Percentiles rank a stretch among this genome's conserved stretches.
phyloP scores from a whole-genome alignment of 176 grass and related monocot genomes.

The Aegilops tauschii region DNA sequence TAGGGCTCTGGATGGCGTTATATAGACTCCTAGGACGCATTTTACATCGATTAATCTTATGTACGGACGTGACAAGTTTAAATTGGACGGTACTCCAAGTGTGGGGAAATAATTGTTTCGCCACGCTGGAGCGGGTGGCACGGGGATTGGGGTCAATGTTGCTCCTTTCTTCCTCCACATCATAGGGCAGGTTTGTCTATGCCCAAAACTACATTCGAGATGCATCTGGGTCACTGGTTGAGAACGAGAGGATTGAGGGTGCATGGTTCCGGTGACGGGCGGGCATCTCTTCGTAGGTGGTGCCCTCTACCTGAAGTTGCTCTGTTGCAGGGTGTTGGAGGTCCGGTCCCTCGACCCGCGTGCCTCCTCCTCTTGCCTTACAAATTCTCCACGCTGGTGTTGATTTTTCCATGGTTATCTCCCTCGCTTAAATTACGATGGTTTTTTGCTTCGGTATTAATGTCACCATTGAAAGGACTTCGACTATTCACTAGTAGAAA shows the following conservation, averaged over 20 bases:
- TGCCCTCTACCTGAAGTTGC: conserved; percentile 68
- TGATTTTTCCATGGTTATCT: conserved; percentile 48
- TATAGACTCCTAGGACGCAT: too few relatives aligned
- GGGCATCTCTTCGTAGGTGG: conserved; percentile 68
- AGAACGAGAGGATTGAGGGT: conserved; percentile 72
- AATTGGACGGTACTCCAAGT: too few relatives aligned
- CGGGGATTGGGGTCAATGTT: too few relatives aligned
- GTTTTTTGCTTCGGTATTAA: neutral
- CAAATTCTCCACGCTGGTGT: conserved; percentile 50
- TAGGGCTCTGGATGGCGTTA: too few relatives aligned
- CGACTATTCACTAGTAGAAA: neutral
- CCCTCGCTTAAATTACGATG: neutral
- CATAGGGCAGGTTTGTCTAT: neutral
- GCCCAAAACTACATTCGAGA: neutral
- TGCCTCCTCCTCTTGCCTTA: conserved; percentile 39
- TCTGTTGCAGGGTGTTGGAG: conserved; percentile 61
- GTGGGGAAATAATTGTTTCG: too few relatives aligned
- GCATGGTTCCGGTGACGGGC: conserved; percentile 59
- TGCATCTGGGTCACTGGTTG: conserved; percentile 60
- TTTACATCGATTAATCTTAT: too few relatives aligned
- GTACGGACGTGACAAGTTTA: too few relatives aligned
- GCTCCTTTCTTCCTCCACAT: too few relatives aligned
- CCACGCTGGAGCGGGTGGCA: too few relatives aligned
- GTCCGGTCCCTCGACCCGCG: conserved; percentile 71
- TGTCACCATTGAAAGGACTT: neutral